Base-by-base conservation (phyloP, 2,329 filamentous ascomycete species). In the Sporothrix sp. region DNA sequence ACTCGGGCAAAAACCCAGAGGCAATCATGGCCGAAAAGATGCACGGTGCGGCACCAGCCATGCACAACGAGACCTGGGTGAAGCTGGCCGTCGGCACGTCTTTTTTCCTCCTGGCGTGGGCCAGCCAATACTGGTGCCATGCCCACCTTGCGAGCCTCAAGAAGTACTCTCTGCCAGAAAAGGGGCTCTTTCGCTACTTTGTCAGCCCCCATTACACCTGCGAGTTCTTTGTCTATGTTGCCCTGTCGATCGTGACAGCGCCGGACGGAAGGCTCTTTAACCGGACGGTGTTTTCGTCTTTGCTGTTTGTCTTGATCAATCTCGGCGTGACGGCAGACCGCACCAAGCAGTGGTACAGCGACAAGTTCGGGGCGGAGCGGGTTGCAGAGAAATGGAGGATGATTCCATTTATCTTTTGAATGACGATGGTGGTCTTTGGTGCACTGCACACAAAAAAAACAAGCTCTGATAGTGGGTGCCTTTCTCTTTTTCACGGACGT, bases 121-220 rank as follows among this genome's bases (percentile, higher is more conserved):
- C 75, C 23, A 71, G 85, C 56, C 93, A 98, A 64, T 78, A 91
- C 65, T 73, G 79, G 57, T 86, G 82, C 60, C 87, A 91, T 62
- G 68, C 68, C 50, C 74, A 90, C 59, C 75, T 93, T 18, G 79
- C 82, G 37, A 75, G 76, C 35, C 68, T 93, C 53, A 78, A 80
- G 62, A 91, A 89, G 62, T 97, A 98, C 66, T 85, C 85, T 10
- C 73, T 97, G 21, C 91, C 91, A 0, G 70, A 75, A 2, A 75
- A 84, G 53, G 82, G 83, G 3, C 68, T 85, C 52, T 98, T 97
- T 65, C 71, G 72, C 39, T 71, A 74, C 52, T 66, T 94, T 20
- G 68, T 96, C 35, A 94, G 86, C 59, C 89, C 93, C 16, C 93
- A 98, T 67, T 98, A 97, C 66, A 85, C 85, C 3, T 87, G 84